Base-by-base conservation (phyloP, 345 rosid genomes). In the Eutrema yunnanense region DNA sequence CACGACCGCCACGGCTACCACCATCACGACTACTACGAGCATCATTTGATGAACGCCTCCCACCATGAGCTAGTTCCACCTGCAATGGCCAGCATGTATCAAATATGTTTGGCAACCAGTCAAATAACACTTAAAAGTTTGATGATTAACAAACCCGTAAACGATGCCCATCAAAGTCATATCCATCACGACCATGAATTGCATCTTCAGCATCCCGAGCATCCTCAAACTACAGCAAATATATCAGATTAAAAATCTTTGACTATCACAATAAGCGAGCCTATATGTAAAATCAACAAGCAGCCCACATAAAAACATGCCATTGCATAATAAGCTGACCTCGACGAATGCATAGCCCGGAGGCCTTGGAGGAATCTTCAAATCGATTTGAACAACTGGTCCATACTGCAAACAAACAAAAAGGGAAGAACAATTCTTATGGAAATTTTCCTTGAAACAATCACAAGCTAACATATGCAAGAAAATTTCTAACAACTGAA, bases 311-410 rank as follows among this genome's bases (percentile, higher is more conserved):
- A 27, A 30, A 22, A 62, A 32, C 29, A 67, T 37, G 58, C 0
- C 1, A 13, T 33, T 33, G 40, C 13, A 40, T 8, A 40, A 51
- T 0, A 27, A 60, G 73, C 84, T 73, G 52, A 86, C 99, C 94
- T 96, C 99, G 14, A 96, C 96, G 71, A 96, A 96, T 14, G 98
- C 98, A 87, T 96, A 96, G 76, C 98, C 98, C n/a, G 98, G 99
- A 55, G 99, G 98, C 79, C 99, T 87, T 41, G 98, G 99, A 42
- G 99, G 99, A 73, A 92, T 81, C 82, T 96, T 96, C 86, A 96
- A 80, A 59, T 92, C 99, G 46, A 96, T 88, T 74, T 90, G 90
- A 33, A 81, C 87, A 67, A 95, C 82, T 33, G 92, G 89, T 49
- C 99, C 99, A 83, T 95, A 95, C 99, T 92, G 83, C 84, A 80